Percentiles rank a stretch among this genome's conserved stretches.
These are phyloP conservation scores for Penicillium coprophilum DNA, from an alignment of 495 filamentous ascomycete genomes.

Conservation along the genomic window DNA sequence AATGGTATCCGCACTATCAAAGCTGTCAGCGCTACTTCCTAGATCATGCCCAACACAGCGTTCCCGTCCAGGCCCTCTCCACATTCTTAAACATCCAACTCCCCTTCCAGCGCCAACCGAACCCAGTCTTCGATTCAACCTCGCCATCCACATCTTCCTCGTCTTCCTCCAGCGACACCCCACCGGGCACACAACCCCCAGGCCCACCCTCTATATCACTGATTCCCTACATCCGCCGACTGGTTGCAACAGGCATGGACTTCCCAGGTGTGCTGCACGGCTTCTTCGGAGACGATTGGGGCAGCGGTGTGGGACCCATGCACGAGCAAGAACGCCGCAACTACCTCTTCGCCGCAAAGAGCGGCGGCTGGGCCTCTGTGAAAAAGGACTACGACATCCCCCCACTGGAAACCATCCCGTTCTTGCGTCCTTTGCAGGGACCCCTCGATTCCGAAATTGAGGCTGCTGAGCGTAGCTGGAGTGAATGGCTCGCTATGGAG, in stretches of 20 bases:
- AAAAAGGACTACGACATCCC: constrained; percentile 88
- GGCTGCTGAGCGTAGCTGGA: constrained; percentile 77
- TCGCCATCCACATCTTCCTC: constrained; percentile 33
- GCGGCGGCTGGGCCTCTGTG: constrained; percentile 79
- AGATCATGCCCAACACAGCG: constrained; percentile 84
- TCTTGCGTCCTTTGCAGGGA: constrained; percentile 73
- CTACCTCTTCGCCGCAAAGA: constrained; percentile 93
- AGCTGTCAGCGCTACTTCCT: constrained; percentile 92
- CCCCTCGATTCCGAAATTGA: constrained; percentile 79
- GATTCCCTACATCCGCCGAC: constrained; percentile 83
- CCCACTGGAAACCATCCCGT: constrained; percentile 79
- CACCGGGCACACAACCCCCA: constrained; percentile 22
- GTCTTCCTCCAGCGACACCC: constrained; percentile 30
- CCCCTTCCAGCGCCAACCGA: constrained; percentile 47
- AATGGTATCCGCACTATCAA: constrained; percentile 92
- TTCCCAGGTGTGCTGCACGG: constrained; percentile 80
- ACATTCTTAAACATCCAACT: constrained; percentile 83
- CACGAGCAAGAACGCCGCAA: constrained; percentile 91
- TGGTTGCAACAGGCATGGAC: constrained; percentile 91
- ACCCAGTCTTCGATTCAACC: constrained; percentile 39
- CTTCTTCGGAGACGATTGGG: constrained; percentile 94
- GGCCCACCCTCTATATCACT: constrained; percentile 62
- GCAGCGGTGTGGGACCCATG: constrained; percentile 69
- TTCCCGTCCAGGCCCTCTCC: constrained; percentile 80
- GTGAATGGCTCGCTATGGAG: constrained; percentile 88